phyloP scores from a whole-genome alignment of 2,329 filamentous ascomycete species.

The Orbilia javanica region DNA sequence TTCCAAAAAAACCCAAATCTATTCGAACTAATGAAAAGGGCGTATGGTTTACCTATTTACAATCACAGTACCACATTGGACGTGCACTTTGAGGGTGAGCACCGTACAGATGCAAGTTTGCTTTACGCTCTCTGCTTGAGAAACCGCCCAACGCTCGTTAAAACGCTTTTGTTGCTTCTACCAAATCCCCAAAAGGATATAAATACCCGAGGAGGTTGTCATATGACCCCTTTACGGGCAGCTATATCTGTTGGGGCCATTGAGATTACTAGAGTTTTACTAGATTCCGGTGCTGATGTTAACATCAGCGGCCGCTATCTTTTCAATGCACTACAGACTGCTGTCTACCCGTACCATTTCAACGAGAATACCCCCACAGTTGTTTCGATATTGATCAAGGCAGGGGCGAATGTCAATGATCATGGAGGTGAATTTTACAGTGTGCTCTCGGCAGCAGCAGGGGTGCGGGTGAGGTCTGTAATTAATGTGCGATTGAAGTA shows the following conservation, averaged over 20 bases:
- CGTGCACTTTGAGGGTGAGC: not conserved
- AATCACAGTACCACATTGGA: too few species aligned
- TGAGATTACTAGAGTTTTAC: not conserved
- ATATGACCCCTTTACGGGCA: not conserved
- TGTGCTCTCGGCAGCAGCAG: conserved; percentile 5
- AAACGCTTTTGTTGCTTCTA: not conserved
- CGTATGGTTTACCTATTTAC: too few species aligned
- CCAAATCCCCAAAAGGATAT: not conserved
- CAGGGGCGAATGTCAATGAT: not conserved
- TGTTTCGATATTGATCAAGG: not conserved
- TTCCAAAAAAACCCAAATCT: not conserved
- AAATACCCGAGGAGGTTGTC: not conserved
- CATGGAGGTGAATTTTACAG: not conserved
- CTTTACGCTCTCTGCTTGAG: not conserved
- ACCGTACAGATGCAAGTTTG: not conserved
- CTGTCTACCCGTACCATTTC: not conserved
- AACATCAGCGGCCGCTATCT: not conserved
- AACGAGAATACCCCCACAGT: not conserved
- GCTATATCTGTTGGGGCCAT: not conserved
- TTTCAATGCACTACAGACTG: not conserved
- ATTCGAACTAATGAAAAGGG: not conserved
- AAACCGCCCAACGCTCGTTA: not conserved
- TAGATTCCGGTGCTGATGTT: conserved; percentile 1
- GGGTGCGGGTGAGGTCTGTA: not conserved
- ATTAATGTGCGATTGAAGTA: not conserved